These are phyloP conservation scores for Termitomyces titanicus DNA, from an alignment of 768 basidiomycete genomes.

Conservation along the genomic window DNA sequence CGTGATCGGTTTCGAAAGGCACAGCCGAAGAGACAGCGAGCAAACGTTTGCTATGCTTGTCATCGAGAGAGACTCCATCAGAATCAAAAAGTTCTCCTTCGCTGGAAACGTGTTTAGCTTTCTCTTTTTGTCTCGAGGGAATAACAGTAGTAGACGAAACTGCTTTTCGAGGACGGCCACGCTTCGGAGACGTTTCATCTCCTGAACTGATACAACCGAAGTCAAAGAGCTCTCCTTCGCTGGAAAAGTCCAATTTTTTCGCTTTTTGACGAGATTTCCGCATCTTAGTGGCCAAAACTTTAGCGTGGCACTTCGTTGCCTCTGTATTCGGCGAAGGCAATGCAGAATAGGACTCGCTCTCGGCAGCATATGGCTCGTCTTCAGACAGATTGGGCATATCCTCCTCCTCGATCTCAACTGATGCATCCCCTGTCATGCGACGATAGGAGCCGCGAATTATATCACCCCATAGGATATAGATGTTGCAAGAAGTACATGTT, in stretches of 20 bases:
- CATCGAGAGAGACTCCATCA: not conserved
- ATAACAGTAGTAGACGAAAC: not conserved
- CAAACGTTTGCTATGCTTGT: not conserved
- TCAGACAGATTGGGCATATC: constrained; percentile 17
- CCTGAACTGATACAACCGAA: not conserved
- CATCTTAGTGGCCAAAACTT: not conserved
- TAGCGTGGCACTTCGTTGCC: too few relatives aligned
- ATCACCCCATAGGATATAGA: constrained; percentile 69
- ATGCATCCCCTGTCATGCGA: constrained; percentile 33
- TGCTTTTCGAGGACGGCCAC: constrained; percentile 4
- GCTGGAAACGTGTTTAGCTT: not conserved
- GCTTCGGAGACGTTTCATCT: constrained; percentile 5
- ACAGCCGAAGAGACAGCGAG: not conserved
- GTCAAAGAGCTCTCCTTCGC: constrained; percentile 7
- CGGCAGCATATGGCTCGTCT: constrained; percentile 31
- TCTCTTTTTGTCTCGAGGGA: not conserved
- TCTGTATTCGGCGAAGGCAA: not conserved
- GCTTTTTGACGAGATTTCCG: not conserved
- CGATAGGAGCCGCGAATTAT: constrained; percentile 60
- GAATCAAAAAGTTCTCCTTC: constrained; percentile 9
- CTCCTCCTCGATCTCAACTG: constrained; percentile 18
- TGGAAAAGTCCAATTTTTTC: not conserved
- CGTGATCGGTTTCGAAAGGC: not conserved
- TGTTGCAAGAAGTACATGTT: constrained; percentile 44
- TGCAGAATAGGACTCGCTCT: constrained; percentile 8